These are phyloP conservation scores for Asparagopsis taxiformis DNA, from an alignment of 31 red algal species.

Conservation along the genomic window DNA sequence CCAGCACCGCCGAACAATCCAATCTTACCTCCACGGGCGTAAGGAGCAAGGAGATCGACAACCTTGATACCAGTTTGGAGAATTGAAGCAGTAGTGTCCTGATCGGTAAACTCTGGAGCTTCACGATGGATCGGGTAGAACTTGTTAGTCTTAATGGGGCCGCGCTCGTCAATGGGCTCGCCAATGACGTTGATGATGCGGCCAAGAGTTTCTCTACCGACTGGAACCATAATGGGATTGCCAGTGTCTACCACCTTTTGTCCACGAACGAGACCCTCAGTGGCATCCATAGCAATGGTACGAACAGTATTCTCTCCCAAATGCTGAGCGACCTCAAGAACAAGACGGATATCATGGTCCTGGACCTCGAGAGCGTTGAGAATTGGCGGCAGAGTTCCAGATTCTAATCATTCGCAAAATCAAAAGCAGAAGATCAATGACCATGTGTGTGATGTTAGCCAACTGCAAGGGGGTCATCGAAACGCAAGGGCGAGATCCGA, in stretches of 20 bases:
- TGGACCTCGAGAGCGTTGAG: constrained; percentile 95
- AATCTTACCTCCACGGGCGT: constrained; percentile 99
- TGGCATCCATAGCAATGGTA: constrained; percentile 98
- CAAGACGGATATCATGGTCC: constrained; percentile 88
- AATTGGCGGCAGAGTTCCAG: constrained; percentile 79
- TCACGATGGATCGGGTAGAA: constrained; percentile 97
- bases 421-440: too few species aligned
- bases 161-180: constrained; percentile 97
- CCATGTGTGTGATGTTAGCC: too few species aligned
- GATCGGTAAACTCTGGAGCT: constrained; percentile 91
- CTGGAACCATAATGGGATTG: constrained; percentile 91
- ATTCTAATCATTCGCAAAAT: constrained; percentile 14
- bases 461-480: too few species aligned
- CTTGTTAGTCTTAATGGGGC: constrained; percentile 90
- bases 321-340: constrained; percentile 99
- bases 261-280: constrained; percentile 97
- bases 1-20: constrained; percentile 99
- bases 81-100: constrained; percentile 85
- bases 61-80: constrained; percentile 99
- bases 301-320: constrained; percentile 97
- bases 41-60: constrained; percentile 97
- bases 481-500: too few species aligned
- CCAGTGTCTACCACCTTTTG: constrained; percentile 87
- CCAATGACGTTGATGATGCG: constrained; percentile 99
- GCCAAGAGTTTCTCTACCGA: constrained; percentile 93